A percentile compares a stretch with the other conserved stretches of the same genome.
These are phyloP conservation scores for Exophiala phaeomuriformis DNA, from an alignment of 2,329 filamentous ascomycete genomes.

Conservation along the genomic window DNA sequence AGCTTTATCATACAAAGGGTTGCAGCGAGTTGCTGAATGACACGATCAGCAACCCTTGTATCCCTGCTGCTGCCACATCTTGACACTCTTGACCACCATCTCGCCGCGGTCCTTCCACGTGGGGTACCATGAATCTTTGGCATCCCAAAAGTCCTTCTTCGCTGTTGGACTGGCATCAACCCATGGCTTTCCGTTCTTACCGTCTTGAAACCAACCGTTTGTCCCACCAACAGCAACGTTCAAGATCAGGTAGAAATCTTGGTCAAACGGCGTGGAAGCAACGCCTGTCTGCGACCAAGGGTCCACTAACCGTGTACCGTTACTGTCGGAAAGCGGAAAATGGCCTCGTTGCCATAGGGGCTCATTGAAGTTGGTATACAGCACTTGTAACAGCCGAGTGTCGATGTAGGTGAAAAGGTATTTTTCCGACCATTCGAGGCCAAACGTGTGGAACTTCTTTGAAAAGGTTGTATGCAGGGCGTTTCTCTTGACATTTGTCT, in stretches of 20 bases:
- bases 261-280: conserved; percentile 64
- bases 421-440: conserved; percentile 79
- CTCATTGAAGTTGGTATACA: conserved; percentile 67
- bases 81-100: conserved; percentile 62
- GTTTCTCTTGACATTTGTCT: conserved; percentile 69
- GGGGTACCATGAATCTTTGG: conserved; percentile 57
- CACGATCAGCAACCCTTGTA: conserved; percentile 22
- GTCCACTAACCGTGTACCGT: conserved; percentile 59
- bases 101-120: conserved; percentile 68
- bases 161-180: conserved; percentile 60
- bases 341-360: conserved; percentile 62
- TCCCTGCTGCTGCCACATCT: conserved; percentile 57
- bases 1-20: background rate
- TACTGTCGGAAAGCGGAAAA: conserved; percentile 56
- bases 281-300: conserved; percentile 57
- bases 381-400: conserved; percentile 68
- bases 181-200: conserved; percentile 68
- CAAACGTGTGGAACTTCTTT: conserved; percentile 65
- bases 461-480: conserved; percentile 70
- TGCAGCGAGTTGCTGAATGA: background rate
- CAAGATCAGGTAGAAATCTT: conserved; percentile 67
- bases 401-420: conserved; percentile 86
- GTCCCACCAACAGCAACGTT: conserved; percentile 70
- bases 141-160: conserved; percentile 69
- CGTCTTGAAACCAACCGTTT: conserved; percentile 79